Evolutionary conservation across 305 asterid genomes (phyloP).

Genomic region (Solanum aculeatissimum): DNA sequence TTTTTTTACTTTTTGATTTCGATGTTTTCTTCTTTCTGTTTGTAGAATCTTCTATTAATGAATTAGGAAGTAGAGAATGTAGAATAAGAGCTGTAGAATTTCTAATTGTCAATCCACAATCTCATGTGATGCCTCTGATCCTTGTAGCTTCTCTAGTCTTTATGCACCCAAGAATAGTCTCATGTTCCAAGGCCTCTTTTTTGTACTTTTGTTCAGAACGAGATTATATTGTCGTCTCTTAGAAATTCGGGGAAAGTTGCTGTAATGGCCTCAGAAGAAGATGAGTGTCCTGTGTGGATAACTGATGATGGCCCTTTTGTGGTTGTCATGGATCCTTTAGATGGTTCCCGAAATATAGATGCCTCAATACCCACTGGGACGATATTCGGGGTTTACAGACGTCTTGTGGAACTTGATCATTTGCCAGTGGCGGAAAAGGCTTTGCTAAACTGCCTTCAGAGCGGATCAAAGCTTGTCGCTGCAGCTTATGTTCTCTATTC

Average conservation of each 20-base stretch:
- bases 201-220: slow-evolving; percentile 37
- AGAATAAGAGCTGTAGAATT: not conserved
- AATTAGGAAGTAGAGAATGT: not conserved
- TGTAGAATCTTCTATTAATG: not conserved
- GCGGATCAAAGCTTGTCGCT: slow-evolving; percentile 71
- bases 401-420: slow-evolving; percentile 65
- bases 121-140: not conserved
- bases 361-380: slow-evolving; percentile 98
- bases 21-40: not conserved
- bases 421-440: slow-evolving; percentile 65
- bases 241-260: slow-evolving; percentile 77
- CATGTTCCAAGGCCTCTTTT: not conserved
- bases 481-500: slow-evolving; percentile 82
- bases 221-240: slow-evolving; percentile 61
- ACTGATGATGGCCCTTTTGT: slow-evolving; percentile 76
- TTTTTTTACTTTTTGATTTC: not conserved
- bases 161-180: not conserved
- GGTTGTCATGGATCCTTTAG: slow-evolving; percentile 79
- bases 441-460: slow-evolving; percentile 65
- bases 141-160: not conserved
- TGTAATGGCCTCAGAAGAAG: slow-evolving; percentile 93
- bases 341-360: slow-evolving; percentile 85
- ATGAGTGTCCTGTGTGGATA: slow-evolving; percentile 83
- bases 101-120: not conserved
- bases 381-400: slow-evolving; percentile 69